Evolutionary conservation across 2,329 filamentous ascomycete species (phyloP), one percentile per base, ranked within the genome.

Genomic region (Escovopsis sp.): DNA sequence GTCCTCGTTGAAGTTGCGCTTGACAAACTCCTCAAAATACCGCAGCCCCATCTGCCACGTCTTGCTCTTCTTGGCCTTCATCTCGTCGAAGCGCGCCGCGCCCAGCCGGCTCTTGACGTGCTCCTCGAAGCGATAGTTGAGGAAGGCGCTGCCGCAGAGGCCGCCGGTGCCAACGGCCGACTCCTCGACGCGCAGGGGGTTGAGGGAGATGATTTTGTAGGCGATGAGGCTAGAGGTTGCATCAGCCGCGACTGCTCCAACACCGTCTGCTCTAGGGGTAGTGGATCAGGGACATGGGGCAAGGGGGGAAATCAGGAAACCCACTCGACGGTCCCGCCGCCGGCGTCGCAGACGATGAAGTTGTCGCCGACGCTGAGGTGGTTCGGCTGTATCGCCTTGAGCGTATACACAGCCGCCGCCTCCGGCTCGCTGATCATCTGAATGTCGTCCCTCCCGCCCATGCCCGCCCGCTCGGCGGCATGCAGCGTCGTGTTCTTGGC

Each of bases 21-120:
- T 88, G 12, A 88, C 80, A 50, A 84, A 86, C 50, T 87, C 80
- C 48, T 88, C 82, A 54, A 85, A 88, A 49, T 85, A 86, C 37
- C 74, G 70, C 34, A 87, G 61, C 2, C 76, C 82, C 74, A 78
- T 78, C 52, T 79, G 80, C 79, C 81, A 87, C 1, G 77, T 83
- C 56, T 82, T 85, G 3, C 70, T 70, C 54, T 85, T 85, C 57
- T 81, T 82, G 35, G 71, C 54, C 51, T 81, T 80, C 77, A 88
- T 85, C 55, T 76, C 72, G 21, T 78, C 72, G 48, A 85, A 85
- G 4, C 69, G 62, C 25, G 68, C 68, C 27, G 68, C 63, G 2
- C 82, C 82, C 9, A 88, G 68, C 2, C 80, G 69, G 36, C 57
- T 62, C 45, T 72, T 69, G 27, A 87, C 76, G 47, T 85, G 75